Evolutionary conservation across 2,329 filamentous ascomycete genomes (phyloP).

Genomic region (Diaporthe caulivora): DNA sequence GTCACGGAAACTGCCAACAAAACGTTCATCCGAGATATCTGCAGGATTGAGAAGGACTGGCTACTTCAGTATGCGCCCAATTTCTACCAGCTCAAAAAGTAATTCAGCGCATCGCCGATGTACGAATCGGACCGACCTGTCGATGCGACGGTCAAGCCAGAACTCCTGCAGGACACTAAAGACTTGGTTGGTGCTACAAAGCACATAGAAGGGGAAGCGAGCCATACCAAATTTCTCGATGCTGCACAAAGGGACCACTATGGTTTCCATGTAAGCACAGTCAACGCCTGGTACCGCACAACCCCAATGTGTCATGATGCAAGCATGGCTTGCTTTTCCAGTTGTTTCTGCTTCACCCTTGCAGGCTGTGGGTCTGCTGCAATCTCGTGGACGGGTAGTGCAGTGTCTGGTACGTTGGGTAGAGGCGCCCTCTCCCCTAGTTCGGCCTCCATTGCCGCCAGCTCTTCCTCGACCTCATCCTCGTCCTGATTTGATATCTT

Average conservation of each 20-base stretch:
- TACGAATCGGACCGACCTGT: background rate
- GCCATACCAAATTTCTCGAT: background rate
- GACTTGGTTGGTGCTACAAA: background rate
- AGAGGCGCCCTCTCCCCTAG: constrained; percentile 42
- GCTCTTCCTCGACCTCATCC: constrained; percentile 96
- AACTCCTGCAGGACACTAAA: background rate
- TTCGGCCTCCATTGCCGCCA: constrained; percentile 83
- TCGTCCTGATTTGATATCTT: constrained; percentile 95
- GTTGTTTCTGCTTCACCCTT: constrained; percentile 39
- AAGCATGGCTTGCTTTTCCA: constrained; percentile 47
- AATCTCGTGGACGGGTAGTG: constrained; percentile 41
- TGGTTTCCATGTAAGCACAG: background rate
- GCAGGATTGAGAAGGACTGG: constrained; percentile 95
- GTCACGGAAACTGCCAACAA: constrained; percentile 90
- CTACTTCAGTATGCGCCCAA: constrained; percentile 88
- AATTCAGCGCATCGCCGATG: background rate
- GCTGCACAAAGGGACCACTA: background rate
- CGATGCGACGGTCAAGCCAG: background rate
- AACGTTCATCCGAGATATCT: constrained; percentile 90
- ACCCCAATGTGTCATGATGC: constrained; percentile 35
- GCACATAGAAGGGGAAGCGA: background rate
- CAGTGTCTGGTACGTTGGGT: constrained; percentile 47
- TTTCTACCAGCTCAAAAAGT: constrained; percentile 76
- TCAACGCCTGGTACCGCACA: background rate
- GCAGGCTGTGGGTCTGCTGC: constrained; percentile 38